These are phyloP conservation scores for Dinochytrium kinnereticum DNA, from an alignment of 371 early-diverging fungal species.

Conservation along the genomic window DNA sequence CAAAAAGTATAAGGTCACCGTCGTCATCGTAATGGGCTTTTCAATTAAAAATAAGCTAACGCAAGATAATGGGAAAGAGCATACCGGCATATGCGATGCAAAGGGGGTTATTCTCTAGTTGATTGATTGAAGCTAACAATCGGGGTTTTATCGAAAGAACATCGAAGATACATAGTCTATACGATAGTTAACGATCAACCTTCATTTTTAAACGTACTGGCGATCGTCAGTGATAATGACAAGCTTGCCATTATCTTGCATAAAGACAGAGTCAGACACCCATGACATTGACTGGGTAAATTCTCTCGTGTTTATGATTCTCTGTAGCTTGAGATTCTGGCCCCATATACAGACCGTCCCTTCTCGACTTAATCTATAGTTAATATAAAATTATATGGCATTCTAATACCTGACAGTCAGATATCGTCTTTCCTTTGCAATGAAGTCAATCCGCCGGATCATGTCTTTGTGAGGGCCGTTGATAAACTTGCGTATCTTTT, in stretches of 20 bases:
- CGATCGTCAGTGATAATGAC: conserved; percentile 60
- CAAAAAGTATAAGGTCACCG: conserved; percentile 55
- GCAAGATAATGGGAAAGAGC: not conserved
- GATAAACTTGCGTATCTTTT: conserved; percentile 47
- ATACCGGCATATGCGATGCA: conserved; percentile 56
- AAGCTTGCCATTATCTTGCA: conserved; percentile 57
- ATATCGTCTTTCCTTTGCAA: conserved; percentile 60
- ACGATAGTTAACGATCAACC: not conserved
- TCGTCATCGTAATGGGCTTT: conserved; percentile 57
- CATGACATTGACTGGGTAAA: conserved; percentile 50
- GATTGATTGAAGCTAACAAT: conserved; percentile 48
- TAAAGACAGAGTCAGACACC: conserved; percentile 55
- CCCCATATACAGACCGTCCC: conserved; percentile 59
- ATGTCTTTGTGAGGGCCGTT: conserved; percentile 58
- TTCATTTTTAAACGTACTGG: conserved; percentile 39
- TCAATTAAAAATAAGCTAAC: not conserved
- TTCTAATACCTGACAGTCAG: conserved; percentile 53
- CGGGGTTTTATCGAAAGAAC: conserved; percentile 60
- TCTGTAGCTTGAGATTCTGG: conserved; percentile 52
- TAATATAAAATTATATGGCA: not conserved
- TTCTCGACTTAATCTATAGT: conserved; percentile 46
- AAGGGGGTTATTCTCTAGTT: conserved; percentile 59
- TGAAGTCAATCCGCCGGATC: conserved; percentile 57
- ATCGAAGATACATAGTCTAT: conserved; percentile 57
- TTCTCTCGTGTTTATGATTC: conserved; percentile 52